Conservation (phyloP, 139 green algal species). For the Picochlorum sp. region DNA sequence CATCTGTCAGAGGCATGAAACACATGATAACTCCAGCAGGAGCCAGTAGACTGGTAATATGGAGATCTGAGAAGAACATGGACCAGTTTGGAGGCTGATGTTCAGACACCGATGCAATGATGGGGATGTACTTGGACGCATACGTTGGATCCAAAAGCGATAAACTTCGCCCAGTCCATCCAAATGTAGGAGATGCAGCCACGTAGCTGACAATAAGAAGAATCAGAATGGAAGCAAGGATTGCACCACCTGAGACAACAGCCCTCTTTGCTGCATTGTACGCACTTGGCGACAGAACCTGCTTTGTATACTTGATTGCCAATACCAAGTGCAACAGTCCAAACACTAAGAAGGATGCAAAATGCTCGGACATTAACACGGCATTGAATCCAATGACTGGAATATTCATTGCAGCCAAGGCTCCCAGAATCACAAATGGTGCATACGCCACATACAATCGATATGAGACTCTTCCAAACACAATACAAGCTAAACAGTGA, state of each 20-base stretch:
- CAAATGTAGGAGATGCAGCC: constrained; percentile 78
- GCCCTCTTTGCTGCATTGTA: constrained; percentile 50
- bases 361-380: constrained; percentile 91
- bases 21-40: constrained; percentile 68
- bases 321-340: constrained; percentile 69
- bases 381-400: constrained; percentile 97
- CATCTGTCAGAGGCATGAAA: constrained; percentile 71
- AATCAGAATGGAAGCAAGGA: constrained; percentile 27
- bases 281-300: constrained; percentile 38
- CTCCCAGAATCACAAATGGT: constrained; percentile 71
- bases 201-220: constrained; percentile 68
- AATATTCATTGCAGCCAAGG: constrained; percentile 63
- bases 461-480: constrained; percentile 48
- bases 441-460: constrained; percentile 79
- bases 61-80: constrained; percentile 81
- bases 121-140: constrained; percentile 92
- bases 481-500: constrained; percentile 77
- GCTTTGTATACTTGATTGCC: constrained; percentile 47
- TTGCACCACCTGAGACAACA: constrained; percentile 37
- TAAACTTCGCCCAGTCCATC: constrained; percentile 84
- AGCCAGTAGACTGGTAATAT: constrained; percentile 44
- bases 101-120: constrained; percentile 91
- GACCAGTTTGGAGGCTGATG: constrained; percentile 86
- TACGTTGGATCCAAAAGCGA: constrained; percentile 94
- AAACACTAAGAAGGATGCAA: constrained; percentile 84